phyloP scores from a whole-genome alignment of 1,139 yeast species.

The Candida freyschussii region DNA sequence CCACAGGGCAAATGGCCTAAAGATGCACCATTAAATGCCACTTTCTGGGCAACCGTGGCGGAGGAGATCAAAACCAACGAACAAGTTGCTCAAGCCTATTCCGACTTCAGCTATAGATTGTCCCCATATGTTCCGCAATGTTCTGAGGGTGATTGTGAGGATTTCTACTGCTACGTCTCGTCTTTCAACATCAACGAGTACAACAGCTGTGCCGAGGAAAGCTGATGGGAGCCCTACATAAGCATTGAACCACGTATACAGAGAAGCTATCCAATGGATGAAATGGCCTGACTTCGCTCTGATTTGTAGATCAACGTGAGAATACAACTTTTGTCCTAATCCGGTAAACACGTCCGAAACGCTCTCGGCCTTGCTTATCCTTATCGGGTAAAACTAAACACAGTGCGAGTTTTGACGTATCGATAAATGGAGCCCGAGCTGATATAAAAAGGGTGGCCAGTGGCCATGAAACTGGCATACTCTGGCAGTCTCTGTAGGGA shows the following conservation, averaged over 20 bases:
- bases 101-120: conserved; percentile 43
- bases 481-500: neutral
- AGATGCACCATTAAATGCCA: conserved; percentile 49
- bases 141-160: conserved; percentile 35
- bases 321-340: no score
- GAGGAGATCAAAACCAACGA: conserved; percentile 32
- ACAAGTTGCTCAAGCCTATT: conserved; percentile 42
- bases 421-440: neutral
- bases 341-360: no score
- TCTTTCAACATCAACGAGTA: conserved; percentile 13
- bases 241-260: no score
- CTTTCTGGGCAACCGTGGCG: conserved; percentile 49
- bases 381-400: neutral
- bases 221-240: no score
- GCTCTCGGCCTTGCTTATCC: no score
- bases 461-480: neutral
- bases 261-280: no score
- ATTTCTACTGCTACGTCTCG: conserved; percentile 39
- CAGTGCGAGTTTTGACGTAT: neutral
- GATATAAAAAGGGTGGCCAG: neutral
- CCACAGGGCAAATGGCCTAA: conserved; percentile 42
- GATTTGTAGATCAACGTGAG: no score
- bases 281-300: no score
- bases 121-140: conserved; percentile 50
- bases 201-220: conserved; percentile 10